Evolutionary conservation across 179 eudicot genomes (phyloP), one percentile per base, ranked within the genome.

Genomic region (Corrigiola litoralis): DNA sequence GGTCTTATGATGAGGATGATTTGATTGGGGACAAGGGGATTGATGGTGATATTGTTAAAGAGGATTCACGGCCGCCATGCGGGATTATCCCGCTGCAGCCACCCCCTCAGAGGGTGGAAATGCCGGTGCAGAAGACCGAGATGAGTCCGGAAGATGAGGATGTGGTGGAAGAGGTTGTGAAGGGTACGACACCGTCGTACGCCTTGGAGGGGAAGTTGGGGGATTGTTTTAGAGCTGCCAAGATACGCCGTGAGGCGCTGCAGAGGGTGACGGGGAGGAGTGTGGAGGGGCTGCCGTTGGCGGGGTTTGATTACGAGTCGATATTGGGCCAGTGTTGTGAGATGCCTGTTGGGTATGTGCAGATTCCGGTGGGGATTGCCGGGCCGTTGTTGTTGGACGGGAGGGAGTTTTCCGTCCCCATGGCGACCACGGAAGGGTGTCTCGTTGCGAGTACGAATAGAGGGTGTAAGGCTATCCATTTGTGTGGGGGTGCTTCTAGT

Each of bases 361-460:
- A 80, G 66, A 80, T 80, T 47, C 84, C 84, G 9, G 84, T 80
- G 47, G 84, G 84, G 29, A 73, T 80, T 6, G 84, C 84, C 3
- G 84, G 84, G 0, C 84, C 84, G 1, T 51, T 80, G 81, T 37
- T 80, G 71, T 60, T 80, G 14, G 81, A 80, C 20, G 84, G 81
- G 8, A 49, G 50, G 4, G 84, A 80, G 69, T 76, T 41, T 47
- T 72, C 73, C 27, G 78, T 80, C 10, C 83, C 83, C 4, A 80
- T 80, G 83, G 84, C 84, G 24, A 80, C 84, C 3, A 80, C 84
- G 6, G 84, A 80, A 48, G 84, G 84, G 0, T 80, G 84, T 25
- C 42, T 80, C 42, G 66, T 80, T 28, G 84, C 84, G 8, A 80
- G 81, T 29, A 77, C 84, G 1, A 80, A 80, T n/a, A 49, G 84